A percentile compares a stretch with the other conserved stretches of the same genome.
phyloP scores from a whole-genome alignment of 148 eudicot species.

The Camellia lanceoleosa region DNA sequence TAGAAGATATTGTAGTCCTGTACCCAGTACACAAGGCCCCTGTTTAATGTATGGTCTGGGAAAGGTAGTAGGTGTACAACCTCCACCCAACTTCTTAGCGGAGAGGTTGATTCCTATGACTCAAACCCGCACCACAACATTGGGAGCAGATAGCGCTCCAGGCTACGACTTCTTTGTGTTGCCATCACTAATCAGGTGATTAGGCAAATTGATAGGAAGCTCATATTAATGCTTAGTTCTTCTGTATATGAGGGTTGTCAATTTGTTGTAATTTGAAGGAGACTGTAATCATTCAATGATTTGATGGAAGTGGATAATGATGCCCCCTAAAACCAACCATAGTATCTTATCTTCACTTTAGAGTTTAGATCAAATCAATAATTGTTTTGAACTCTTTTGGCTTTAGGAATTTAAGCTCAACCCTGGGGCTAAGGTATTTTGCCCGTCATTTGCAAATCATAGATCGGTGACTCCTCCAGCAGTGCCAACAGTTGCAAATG shows the following conservation, averaged over 20 bases:
- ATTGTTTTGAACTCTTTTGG: slow-evolving; percentile 7
- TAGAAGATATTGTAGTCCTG: too few relatives aligned
- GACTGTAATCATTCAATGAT: neutral
- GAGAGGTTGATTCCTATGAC: too few relatives aligned
- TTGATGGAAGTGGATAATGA: neutral
- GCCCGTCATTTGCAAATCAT: slow-evolving; percentile 54
- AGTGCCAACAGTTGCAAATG: slow-evolving; percentile 40
- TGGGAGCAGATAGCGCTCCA: too few relatives aligned
- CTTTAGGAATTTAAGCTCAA: slow-evolving; percentile 88
- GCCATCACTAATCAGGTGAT: neutral
- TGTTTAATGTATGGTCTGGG: too few relatives aligned
- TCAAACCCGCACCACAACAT: too few relatives aligned
- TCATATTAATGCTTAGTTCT: neutral
- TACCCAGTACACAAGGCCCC: too few relatives aligned
- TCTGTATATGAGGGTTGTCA: neutral
- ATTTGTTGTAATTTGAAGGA: neutral
- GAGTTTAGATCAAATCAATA: neutral
- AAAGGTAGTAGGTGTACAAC: too few relatives aligned
- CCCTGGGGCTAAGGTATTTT: slow-evolving; percentile 79
- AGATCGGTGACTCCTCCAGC: slow-evolving; percentile 54
- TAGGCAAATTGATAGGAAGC: neutral
- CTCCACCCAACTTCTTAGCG: too few relatives aligned
- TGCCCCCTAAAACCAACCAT: neutral
- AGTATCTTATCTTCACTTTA: neutral
- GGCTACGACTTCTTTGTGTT: too few relatives aligned